These are phyloP conservation scores for Ganoderma resinaceum DNA, from an alignment of 1,284 basidiomycete species.

Conservation along the genomic window DNA sequence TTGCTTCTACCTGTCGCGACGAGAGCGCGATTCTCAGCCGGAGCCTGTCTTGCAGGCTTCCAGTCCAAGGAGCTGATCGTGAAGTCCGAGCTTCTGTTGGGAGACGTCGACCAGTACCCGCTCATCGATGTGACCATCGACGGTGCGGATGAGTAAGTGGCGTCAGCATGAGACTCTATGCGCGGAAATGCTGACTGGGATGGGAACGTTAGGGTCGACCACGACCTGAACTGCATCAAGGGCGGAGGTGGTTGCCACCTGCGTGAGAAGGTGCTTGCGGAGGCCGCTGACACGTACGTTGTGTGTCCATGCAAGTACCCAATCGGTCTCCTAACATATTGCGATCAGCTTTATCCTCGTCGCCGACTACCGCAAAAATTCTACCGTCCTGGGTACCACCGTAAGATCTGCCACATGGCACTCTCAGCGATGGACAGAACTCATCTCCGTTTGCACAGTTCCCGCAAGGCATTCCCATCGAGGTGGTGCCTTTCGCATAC, in stretches of 20 bases:
- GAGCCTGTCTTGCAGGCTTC: conserved; percentile 66
- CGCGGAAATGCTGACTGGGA: neutral
- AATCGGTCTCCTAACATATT: neutral
- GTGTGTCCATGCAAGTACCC: neutral
- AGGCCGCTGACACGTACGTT: conserved; percentile 87
- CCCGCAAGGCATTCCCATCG: conserved; percentile 90
- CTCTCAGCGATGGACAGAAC: neutral
- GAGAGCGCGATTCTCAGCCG: neutral
- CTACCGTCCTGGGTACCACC: conserved; percentile 81
- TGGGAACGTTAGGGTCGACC: conserved; percentile 73
- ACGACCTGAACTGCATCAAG: conserved; percentile 93
- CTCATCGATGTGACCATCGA: conserved; percentile 95
- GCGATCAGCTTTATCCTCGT: conserved; percentile 85
- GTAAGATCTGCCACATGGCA: conserved; percentile 56
- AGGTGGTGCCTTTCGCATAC: conserved; percentile 97
- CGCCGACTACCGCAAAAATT: conserved; percentile 96
- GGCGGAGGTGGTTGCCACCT: conserved; percentile 98
- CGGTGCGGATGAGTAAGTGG: conserved; percentile 92
- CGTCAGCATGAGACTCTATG: neutral
- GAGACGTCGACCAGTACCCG: conserved; percentile 93
- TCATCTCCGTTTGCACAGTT: conserved; percentile 59
- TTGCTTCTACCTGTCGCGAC: no score
- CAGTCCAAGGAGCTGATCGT: conserved; percentile 97
- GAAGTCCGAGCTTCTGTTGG: conserved; percentile 79
- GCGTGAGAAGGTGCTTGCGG: conserved; percentile 96